These are phyloP conservation scores for Micractinium sp. DNA, from an alignment of 139 green algal genomes.

Conservation along the genomic window DNA sequence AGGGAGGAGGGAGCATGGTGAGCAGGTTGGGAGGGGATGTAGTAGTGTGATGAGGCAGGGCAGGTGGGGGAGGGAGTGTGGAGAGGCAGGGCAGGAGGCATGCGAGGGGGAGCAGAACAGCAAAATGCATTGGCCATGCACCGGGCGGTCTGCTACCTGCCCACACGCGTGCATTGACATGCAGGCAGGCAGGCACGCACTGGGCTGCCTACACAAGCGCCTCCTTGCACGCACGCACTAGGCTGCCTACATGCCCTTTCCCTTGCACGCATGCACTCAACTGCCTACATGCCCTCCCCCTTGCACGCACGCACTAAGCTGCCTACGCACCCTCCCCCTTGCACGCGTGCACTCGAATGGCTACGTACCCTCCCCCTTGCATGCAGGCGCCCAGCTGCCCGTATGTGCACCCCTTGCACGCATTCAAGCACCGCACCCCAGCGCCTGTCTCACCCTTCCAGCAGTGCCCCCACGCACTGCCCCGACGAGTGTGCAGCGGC, in stretches of 20 bases:
- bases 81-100: background rate
- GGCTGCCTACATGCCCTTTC: too few species aligned
- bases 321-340: too few species aligned
- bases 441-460: background rate
- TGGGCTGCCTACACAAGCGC: too few species aligned
- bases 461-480: background rate
- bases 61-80: background rate
- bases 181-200: background rate
- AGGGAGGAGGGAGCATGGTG: background rate
- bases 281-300: too few species aligned
- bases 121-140: too few species aligned
- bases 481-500: background rate
- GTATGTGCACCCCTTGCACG: too few species aligned
- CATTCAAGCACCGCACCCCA: too few species aligned
- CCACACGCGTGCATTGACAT: background rate
- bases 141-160: background rate
- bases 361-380: too few species aligned
- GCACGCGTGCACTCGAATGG: background rate
- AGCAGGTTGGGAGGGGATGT: too few species aligned
- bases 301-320: too few species aligned
- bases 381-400: too few species aligned
- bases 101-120: background rate
- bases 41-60: background rate
- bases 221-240: background rate
- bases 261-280: background rate